phyloP scores from a whole-genome alignment of 257 asterid species.

The Fraxinus pennsylvanica region DNA sequence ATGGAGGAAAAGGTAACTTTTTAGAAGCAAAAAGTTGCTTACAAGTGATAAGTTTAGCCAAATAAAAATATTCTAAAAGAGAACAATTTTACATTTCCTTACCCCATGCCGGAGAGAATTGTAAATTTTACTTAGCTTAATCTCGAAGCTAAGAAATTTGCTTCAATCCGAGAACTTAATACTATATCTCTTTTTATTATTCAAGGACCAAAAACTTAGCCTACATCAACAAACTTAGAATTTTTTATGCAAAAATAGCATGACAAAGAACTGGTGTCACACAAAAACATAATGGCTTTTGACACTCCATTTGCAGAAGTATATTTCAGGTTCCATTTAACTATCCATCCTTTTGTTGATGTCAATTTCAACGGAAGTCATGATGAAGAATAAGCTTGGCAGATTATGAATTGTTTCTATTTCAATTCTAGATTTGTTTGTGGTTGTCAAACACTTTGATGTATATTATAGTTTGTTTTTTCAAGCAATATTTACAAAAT shows the following conservation, averaged over 20 bases:
- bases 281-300: not conserved
- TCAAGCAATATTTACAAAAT: not conserved
- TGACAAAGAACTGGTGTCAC: not conserved
- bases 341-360: constrained; percentile 2
- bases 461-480: too few species aligned
- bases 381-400: not conserved
- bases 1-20: not conserved
- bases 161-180: not conserved
- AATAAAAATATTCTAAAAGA: not conserved
- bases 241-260: not conserved
- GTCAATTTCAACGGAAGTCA: not conserved
- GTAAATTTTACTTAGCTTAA: not conserved
- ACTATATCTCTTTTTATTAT: not conserved
- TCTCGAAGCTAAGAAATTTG: constrained; percentile 4
- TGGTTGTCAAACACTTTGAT: not conserved
- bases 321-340: not conserved
- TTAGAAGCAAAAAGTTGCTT: not conserved
- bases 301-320: not conserved
- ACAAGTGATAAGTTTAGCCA: not conserved
- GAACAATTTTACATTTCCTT: not conserved
- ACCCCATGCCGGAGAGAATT: not conserved
- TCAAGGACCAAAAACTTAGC: not conserved
- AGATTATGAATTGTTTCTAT: not conserved
- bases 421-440: not conserved
- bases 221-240: not conserved